Percentiles rank a stretch among this genome's conserved stretches.
phyloP scores from a whole-genome alignment of 495 filamentous ascomycete species.

The Mytilinidion resinicola region DNA sequence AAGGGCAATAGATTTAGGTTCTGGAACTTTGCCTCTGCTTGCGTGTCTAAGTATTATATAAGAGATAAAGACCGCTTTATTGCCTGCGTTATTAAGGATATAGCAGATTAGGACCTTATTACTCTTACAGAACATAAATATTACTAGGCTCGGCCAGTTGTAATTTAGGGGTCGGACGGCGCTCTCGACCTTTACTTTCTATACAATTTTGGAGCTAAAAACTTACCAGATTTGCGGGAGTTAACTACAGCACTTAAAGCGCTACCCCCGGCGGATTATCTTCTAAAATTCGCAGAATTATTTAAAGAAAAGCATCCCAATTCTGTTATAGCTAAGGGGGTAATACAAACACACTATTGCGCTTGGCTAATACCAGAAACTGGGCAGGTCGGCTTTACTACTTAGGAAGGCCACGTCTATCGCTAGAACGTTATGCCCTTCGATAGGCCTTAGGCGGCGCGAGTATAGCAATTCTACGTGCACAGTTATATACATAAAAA shows the following conservation, averaged over 20 bases:
- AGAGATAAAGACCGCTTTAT: too few relatives aligned
- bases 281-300: slow-evolving; percentile 5
- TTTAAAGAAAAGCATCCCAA: slow-evolving; percentile 9
- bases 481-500: slow-evolving; percentile 12
- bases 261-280: slow-evolving; percentile 3
- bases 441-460: slow-evolving; percentile 5
- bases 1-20: too few relatives aligned
- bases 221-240: not conserved
- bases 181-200: slow-evolving; percentile 14
- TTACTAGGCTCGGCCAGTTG: slow-evolving; percentile 5
- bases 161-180: slow-evolving; percentile 11
- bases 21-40: too few relatives aligned
- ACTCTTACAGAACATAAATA: slow-evolving; percentile 4
- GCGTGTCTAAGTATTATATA: too few relatives aligned
- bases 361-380: slow-evolving; percentile 13
- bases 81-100: slow-evolving; percentile 7
- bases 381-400: slow-evolving; percentile 5
- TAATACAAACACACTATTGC: slow-evolving; percentile 14
- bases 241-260: not conserved
- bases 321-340: slow-evolving; percentile 12
- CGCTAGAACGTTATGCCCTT: slow-evolving; percentile 14
- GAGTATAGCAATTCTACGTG: slow-evolving; percentile 13
- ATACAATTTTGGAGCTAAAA: slow-evolving; percentile 8
- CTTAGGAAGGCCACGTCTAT: slow-evolving; percentile 13
- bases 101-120: slow-evolving; percentile 6